Evolutionary conservation across 768 basidiomycete genomes (phyloP), one percentile per base, ranked within the genome.

Genomic region (Leccinum variicolor): DNA sequence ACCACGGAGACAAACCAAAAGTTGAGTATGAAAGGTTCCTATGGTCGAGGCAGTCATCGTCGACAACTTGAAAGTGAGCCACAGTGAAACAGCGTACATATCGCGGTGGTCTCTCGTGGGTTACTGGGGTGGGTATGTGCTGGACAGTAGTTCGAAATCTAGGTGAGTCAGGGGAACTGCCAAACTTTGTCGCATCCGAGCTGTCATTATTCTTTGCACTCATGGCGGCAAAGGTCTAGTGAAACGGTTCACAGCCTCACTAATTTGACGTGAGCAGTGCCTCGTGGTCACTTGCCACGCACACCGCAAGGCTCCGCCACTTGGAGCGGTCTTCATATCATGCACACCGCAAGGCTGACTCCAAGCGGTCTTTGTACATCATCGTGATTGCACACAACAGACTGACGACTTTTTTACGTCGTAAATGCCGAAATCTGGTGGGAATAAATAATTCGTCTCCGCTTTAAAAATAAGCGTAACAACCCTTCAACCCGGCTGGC

Each of bases 81-180:
- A 43, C 39, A 5, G 29, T 6, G 26, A 39, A 31, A 17, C 6
- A 25, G 67, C 79, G 48, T 52, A 83, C 83, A 73, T 75, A 81
- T 65, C 74, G 76, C 29, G 74, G 71, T 14, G 77, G 73, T 11
- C 73, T 73, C 51, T 72, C 66, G 15, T 66, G 64, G 29, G 61
- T 54, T 10, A 68, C 74, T 14, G 78, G 77, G 2, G 79, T 71
- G 14, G 83, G 84, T 62, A 84, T 83, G 26, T 79, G 68, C 52
- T 82, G 74, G 2, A 77, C 75, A 2, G 79, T 77, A 47, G 78
- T 77, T 56, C 74, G 75, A 63, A 77, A 79, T 57, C 72, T 71
- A 52, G 71, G 68, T 1, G 76, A 76, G 25, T 58, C 55, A 5
- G 64, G 65, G 28, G 55, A 50, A 23, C 17, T 19, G n/a, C 21